A percentile compares a stretch with the other conserved stretches of the same genome.
Conservation (phyloP, 2,329 filamentous ascomycete species). For the Xylaria arbuscula region DNA sequence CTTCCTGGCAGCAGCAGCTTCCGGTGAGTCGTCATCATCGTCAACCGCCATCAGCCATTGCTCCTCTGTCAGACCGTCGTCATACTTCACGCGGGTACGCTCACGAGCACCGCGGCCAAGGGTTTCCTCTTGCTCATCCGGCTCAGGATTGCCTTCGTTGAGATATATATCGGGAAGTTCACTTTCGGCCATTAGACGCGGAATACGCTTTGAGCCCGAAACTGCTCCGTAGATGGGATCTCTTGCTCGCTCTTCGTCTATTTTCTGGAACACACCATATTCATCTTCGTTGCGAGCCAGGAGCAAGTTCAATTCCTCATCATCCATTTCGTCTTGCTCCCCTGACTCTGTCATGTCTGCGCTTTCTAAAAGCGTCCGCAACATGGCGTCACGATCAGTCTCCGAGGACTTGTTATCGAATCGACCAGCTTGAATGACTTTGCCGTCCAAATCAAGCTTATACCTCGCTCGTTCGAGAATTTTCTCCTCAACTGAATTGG, state of each 20-base stretch:
- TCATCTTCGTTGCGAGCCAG: constrained; percentile 90
- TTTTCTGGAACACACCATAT: constrained; percentile 78
- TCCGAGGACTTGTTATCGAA: constrained; percentile 99
- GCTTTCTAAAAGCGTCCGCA: constrained; percentile 90
- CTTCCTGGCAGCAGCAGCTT: constrained; percentile 91
- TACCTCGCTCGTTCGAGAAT: constrained; percentile 96
- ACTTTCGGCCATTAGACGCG: constrained; percentile 85
- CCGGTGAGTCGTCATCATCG: constrained; percentile 93
- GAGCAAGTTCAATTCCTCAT: constrained; percentile 95
- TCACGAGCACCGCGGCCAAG: constrained; percentile 93
- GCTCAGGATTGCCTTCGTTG: constrained; percentile 82
- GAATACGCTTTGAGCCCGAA: constrained; percentile 69
- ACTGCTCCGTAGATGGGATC: constrained; percentile 77
- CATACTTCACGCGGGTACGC: constrained; percentile 92
- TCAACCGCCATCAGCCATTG: constrained; percentile 99
- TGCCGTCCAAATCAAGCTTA: constrained; percentile 99
- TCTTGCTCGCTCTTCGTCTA: constrained; percentile 79
- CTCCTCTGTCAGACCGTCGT: constrained; percentile 97
- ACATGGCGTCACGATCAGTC: constrained; percentile 96
- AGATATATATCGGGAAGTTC: constrained; percentile 96
- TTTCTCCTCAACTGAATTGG: constrained; percentile 98
- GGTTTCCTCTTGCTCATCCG: constrained; percentile 81
- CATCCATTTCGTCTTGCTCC: constrained; percentile 97
- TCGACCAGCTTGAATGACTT: constrained; percentile 98
- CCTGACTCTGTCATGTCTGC: constrained; percentile 74